Base-by-base conservation (phyloP, 768 basidiomycete species). In the Podaxis pistillaris region DNA sequence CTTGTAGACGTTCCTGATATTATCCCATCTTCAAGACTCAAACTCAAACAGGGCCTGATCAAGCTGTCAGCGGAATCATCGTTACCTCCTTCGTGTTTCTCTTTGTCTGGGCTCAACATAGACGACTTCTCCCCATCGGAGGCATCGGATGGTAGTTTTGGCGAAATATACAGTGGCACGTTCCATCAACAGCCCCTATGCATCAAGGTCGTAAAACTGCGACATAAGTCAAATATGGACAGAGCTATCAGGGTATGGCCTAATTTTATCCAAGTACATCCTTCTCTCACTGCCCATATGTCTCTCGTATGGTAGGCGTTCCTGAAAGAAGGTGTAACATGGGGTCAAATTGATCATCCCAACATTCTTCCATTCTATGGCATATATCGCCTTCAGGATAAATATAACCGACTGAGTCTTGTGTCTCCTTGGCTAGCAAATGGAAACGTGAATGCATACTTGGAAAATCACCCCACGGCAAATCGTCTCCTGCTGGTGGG, bases 301-400 rank as follows among this genome's bases (percentile, higher is more conserved):
- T 30, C 28, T 30, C 28, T 30, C 28, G 28, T 7, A 30, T 30
- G 28, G n/a, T 50, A 74, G 74, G 67, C 64, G 6, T 70, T 71
- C 38, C 70, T 65, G 36, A 66, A 69, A 62, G 74, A 75, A 63
- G 70, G 68, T 7, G 58, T 71, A 11, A 61, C 67, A 15, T 76
- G 72, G 74, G 64, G 70, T 26, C 70, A 73, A 26, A 64, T 72
- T 44, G 59, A 56, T 12, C 68, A 71, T 56, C 59, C 64, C 0
- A 71, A 72, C 54, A 68, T 79, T n/a, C 73, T 78, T 15, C 78
- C 75, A 12, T 77, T 79, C 59, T 70, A 70, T 9, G 76, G 76
- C 1, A 71, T 77, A 1, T 68, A 68, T 65, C 64, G 66, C 17
- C 56, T 71, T 3, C 59, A 60, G 15, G 72, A 75, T 55, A 58